phyloP scores from a whole-genome alignment of 2,329 filamentous ascomycete species.

The Pseudogymnoascus sp. region DNA sequence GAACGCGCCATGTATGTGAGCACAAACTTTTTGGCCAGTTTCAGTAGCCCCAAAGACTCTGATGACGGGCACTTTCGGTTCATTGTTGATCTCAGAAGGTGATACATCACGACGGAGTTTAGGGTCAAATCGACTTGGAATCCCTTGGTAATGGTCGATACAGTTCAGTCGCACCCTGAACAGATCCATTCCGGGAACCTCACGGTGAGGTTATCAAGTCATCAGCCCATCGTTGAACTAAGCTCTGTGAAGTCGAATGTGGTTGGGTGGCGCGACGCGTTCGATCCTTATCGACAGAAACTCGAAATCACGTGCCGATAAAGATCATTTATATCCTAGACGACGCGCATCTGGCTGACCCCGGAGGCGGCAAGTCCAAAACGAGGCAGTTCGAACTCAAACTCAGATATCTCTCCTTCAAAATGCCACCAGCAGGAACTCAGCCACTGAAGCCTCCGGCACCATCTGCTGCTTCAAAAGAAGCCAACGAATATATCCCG shows the following conservation, averaged over 20 bases:
- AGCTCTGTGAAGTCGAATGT: neutral
- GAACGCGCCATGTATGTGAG: conserved; percentile 90
- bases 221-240: neutral
- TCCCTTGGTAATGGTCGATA: conserved; percentile 86
- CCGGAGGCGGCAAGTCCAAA: neutral
- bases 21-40: conserved; percentile 91
- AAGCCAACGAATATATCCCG: conserved; percentile 97
- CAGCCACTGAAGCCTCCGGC: conserved; percentile 27
- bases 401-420: conserved; percentile 11
- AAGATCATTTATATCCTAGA: neutral
- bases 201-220: neutral
- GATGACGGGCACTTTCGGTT: conserved; percentile 74
- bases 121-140: conserved; percentile 73
- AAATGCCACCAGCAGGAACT: conserved; percentile 33
- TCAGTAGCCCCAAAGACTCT: conserved; percentile 89
- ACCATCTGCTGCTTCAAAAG: conserved; percentile 52
- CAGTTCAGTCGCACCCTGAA: conserved; percentile 93
- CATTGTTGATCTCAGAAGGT: conserved; percentile 49
- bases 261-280: conserved; percentile 5
- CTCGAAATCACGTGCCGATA: conserved; percentile 11
- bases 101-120: conserved; percentile 59
- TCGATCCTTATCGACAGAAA: neutral
- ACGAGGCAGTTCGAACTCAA: neutral
- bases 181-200: conserved; percentile 46
- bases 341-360: neutral